Base-by-base conservation (phyloP, 345 rosid genomes). In the Noccaea caerulescens region DNA sequence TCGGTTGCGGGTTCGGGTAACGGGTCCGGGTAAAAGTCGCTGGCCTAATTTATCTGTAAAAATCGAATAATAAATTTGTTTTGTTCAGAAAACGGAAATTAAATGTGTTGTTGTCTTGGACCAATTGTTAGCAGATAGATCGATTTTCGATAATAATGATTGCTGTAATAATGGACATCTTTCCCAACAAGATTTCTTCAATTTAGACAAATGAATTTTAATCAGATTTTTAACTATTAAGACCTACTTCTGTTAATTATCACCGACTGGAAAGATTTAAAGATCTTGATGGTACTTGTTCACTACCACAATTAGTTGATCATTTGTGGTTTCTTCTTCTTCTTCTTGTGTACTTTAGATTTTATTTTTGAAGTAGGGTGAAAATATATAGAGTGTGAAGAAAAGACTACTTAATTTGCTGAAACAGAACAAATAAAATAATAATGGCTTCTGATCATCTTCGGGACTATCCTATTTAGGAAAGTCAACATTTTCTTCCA, bases 71-170 rank as follows among this genome's bases (percentile, higher is more conserved):
- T 66, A 57, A 66, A 58, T 63, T 66, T 73, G 41, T 13, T 63
- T 66, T 73, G 41, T 13, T 49, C 45, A 37, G 57, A 55, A 8
- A 55, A 8, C 52, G 51, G 25, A 3, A 47, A 18, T 16, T 66
- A 6, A 75, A 61, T 74, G 47, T 66, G 47, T 34, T 75, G 18
- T 27, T 68, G 30, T 20, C 69, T 68, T 75, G 79, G 64, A 53
- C 79, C 78, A 68, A 53, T 68, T 45, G 37, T 43, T 68, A 13
- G n/a, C 8, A 75, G 73, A 44, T 44, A 75, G 5, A 45, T 68
- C 74, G 27, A 54, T 61, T 36, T 67, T 38, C 69, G 37, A 68
- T 68, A 30, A 30, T 45, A 68, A 75, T 75, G 74, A 62, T 75
- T 75, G 73, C 10, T 75, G 20, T 75, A 61, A 60, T 60, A 14